phyloP scores from a whole-genome alignment of 192 early-diverging fungal species.

The Spinellus fusiger region DNA sequence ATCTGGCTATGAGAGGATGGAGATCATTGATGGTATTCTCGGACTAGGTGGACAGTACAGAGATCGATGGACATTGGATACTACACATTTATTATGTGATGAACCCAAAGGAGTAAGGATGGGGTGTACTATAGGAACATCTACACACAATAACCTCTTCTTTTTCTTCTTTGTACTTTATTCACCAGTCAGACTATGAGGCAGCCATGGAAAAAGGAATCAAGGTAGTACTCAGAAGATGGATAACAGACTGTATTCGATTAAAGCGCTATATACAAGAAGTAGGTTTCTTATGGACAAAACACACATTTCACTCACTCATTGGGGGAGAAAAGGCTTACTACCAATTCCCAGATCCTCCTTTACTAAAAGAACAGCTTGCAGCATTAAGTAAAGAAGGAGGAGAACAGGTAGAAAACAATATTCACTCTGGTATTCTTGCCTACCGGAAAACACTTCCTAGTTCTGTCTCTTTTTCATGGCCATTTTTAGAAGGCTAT shows the following conservation, averaged over 20 bases:
- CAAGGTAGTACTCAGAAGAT: conserved; percentile 60
- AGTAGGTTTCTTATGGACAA: conserved; percentile 13
- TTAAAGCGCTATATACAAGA: conserved; percentile 43
- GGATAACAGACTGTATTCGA: conserved; percentile 61
- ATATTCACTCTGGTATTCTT: too few species aligned
- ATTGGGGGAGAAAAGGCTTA: neutral
- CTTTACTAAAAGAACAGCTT: too few species aligned
- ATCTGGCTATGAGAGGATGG: conserved; percentile 14
- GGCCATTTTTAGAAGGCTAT: too few species aligned
- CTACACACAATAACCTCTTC: neutral
- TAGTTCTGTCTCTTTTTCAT: too few species aligned
- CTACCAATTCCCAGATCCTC: neutral
- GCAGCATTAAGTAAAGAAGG: too few species aligned
- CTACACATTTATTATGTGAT: conserved; percentile 35
- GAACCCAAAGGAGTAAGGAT: conserved; percentile 10
- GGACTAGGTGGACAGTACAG: conserved; percentile 28
- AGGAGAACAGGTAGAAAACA: too few species aligned
- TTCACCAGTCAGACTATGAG: conserved; percentile 36
- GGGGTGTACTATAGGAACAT: neutral
- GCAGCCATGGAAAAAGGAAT: conserved; percentile 36
- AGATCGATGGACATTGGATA: conserved; percentile 18
- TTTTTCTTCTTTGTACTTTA: neutral
- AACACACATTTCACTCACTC: neutral
- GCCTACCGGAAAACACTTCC: too few species aligned
- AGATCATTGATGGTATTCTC: conserved; percentile 26